phyloP scores from a whole-genome alignment of 495 filamentous ascomycete genomes.

The Staphylotrichum tortipilum region DNA sequence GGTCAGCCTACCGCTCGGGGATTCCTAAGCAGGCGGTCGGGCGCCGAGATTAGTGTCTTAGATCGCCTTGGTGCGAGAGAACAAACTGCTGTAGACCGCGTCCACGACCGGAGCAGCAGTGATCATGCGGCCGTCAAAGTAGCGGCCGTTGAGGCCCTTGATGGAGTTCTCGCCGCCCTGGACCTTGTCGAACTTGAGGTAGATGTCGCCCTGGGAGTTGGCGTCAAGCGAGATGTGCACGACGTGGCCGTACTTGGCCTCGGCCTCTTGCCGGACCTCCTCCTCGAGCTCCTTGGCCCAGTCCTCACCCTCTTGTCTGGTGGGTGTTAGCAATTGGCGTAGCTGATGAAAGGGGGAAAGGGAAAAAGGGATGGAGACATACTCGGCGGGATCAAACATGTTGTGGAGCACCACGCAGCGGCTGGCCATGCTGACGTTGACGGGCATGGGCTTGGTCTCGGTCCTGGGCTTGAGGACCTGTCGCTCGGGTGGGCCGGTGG shows the following conservation, averaged over 20 bases:
- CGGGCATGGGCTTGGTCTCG: conserved; percentile 63
- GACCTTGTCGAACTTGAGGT: conserved; percentile 94
- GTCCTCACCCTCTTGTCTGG: conserved; percentile 72
- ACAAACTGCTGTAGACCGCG: conserved; percentile 95
- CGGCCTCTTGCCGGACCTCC: conserved; percentile 88
- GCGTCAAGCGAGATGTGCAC: conserved; percentile 95
- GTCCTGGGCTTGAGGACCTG: conserved; percentile 70
- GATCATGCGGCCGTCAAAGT: conserved; percentile 85
- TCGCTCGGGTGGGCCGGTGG: conserved; percentile 55
- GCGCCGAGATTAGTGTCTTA: conserved; percentile 47
- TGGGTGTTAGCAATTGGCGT: conserved; percentile 34
- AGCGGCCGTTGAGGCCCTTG: conserved; percentile 93
- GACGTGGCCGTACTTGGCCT: conserved; percentile 92
- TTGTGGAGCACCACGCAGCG: conserved; percentile 90
- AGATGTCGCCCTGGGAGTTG: conserved; percentile 92
- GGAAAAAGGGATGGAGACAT: conserved; percentile 34
- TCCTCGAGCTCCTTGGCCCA: conserved; percentile 95
- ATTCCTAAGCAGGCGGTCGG: conserved; percentile 34
- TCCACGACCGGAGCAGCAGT: conserved; percentile 93
- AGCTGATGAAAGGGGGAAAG: no score
- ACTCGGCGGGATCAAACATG: conserved; percentile 91
- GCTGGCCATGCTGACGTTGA: conserved; percentile 87
- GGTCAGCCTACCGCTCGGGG: conserved; percentile 19
- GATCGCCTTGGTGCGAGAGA: conserved; percentile 73
- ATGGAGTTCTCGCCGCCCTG: conserved; percentile 93